Base-by-base conservation (phyloP, 768 basidiomycete species). In the Asterophora lycoperdoides region DNA sequence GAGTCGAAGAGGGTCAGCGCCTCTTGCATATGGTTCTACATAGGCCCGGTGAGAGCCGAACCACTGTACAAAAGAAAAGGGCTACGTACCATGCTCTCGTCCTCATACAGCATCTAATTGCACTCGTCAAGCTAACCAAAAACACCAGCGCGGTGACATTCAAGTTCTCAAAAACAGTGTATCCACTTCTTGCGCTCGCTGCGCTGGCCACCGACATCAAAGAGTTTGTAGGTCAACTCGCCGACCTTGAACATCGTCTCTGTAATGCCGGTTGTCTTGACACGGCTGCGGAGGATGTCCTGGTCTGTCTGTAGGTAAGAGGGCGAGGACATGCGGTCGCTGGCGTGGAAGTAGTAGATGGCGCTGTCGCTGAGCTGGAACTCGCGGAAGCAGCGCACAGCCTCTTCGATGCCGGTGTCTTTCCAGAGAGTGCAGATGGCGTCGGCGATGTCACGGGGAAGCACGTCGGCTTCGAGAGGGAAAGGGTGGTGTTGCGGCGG, bases 301-400 rank as follows among this genome's bases (percentile, higher is more conserved):
- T 96, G 93, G 66, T 98, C 94, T 0, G 88, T 88, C 8, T 94
- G 95, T 53, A 93, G 70, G 71, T 94, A 98, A 32, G 76, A 73
- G 0, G 80, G 76, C 2, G 74, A 60, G 0, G 85, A 71, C 81
- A 98, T 94, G 53, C 93, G 82, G 53, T 90, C 83, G 58, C 97
- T 91, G 10, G 85, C 70, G 64, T 84, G 88, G 77, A 97, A 98
- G 74, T 95, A 98, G 79, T 97, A 98, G 14, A 90, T 80, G 2
- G 95, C 95, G 3, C 84, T 88, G 68, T 99, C 95, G 68, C 96
- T 97, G 48, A 99, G 77, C 70, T 99, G 94, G 75, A 95, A 93
- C 71, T 99, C 95, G 46, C 92, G 82, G 15, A 86, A 82, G 46
- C 93, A 79, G 44, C 78, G 73, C 32, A 93, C 92, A 26, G 93